A percentile compares a stretch with the other conserved stretches of the same genome.
phyloP scores from a whole-genome alignment of 2,329 filamentous ascomycete species.

The Penicillium sp. region DNA sequence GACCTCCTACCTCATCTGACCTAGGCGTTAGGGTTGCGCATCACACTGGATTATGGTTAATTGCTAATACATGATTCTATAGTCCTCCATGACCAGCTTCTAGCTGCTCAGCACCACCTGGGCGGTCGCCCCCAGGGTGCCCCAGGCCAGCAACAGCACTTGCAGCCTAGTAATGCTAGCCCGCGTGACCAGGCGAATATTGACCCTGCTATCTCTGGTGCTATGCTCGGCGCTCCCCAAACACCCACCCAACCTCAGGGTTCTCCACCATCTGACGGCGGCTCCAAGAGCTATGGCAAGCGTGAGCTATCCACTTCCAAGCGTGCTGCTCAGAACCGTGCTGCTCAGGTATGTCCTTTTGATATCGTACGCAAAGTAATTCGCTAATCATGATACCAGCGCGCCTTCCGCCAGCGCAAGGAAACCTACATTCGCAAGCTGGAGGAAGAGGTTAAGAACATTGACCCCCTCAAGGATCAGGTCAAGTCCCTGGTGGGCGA shows the following conservation, averaged over 20 bases:
- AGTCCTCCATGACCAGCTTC: conserved; percentile 64
- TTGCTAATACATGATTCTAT: conserved; percentile 13
- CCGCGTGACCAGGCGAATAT: conserved; percentile 55
- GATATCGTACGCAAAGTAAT: neutral
- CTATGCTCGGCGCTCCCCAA: conserved; percentile 47
- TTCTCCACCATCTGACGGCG: conserved; percentile 44
- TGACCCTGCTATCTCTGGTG: conserved; percentile 57
- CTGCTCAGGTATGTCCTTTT: conserved; percentile 73
- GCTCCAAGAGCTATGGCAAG: conserved; percentile 70
- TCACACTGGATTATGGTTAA: neutral
- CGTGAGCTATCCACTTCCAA: conserved; percentile 93
- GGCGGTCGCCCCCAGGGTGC: conserved; percentile 41
- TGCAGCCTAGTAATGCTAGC: conserved; percentile 41
- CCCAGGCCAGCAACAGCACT: conserved; percentile 41
- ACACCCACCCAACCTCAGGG: conserved; percentile 31
- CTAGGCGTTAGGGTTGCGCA: neutral
- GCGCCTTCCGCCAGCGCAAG: conserved; percentile 95
- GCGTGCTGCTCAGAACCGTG: conserved; percentile 92
- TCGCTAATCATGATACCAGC: conserved; percentile 51
- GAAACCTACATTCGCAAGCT: conserved; percentile 98
- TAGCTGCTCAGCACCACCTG: conserved; percentile 49
- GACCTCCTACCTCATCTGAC: neutral
- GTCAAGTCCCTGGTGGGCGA: conserved; percentile 81
- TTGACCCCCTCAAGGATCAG: conserved; percentile 68
- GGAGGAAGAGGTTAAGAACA: conserved; percentile 87